These are phyloP conservation scores for Physocladia obscura DNA, from an alignment of 192 early-diverging fungal species.

Conservation along the genomic window DNA sequence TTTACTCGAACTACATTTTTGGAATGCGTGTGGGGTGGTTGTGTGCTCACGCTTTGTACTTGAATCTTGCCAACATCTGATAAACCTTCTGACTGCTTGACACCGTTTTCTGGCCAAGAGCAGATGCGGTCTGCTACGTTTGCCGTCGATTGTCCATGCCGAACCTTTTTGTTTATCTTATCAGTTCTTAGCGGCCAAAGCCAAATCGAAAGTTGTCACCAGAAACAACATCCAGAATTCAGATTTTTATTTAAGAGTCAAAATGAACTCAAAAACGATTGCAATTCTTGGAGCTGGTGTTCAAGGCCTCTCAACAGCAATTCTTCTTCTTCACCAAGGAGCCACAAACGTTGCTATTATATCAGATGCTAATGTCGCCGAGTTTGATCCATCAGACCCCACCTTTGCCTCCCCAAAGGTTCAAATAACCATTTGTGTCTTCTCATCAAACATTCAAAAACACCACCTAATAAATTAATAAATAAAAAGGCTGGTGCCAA, in stretches of 20 bases:
- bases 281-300: slow-evolving; percentile 77
- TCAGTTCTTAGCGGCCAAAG: neutral
- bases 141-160: slow-evolving; percentile 61
- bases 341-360: slow-evolving; percentile 65
- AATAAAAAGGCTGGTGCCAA: slow-evolving; percentile 62
- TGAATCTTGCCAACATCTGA: slow-evolving; percentile 50
- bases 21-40: no score
- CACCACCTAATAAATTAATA: slow-evolving; percentile 25
- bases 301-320: slow-evolving; percentile 68
- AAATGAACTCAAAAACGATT: slow-evolving; percentile 20
- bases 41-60: slow-evolving; percentile 47
- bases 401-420: slow-evolving; percentile 19
- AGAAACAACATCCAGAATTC: neutral
- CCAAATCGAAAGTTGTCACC: neutral
- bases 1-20: no score
- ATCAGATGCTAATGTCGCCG: slow-evolving; percentile 56
- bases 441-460: neutral
- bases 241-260: neutral
- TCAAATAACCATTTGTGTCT: neutral
- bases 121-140: slow-evolving; percentile 55
- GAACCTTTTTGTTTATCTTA: slow-evolving; percentile 14
- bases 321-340: slow-evolving; percentile 57
- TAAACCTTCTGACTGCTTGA: slow-evolving; percentile 47
- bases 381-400: slow-evolving; percentile 16
- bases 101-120: slow-evolving; percentile 55